Base-by-base conservation (phyloP, 2,329 filamentous ascomycete species). In the Sclerotiophoma versabilis region DNA sequence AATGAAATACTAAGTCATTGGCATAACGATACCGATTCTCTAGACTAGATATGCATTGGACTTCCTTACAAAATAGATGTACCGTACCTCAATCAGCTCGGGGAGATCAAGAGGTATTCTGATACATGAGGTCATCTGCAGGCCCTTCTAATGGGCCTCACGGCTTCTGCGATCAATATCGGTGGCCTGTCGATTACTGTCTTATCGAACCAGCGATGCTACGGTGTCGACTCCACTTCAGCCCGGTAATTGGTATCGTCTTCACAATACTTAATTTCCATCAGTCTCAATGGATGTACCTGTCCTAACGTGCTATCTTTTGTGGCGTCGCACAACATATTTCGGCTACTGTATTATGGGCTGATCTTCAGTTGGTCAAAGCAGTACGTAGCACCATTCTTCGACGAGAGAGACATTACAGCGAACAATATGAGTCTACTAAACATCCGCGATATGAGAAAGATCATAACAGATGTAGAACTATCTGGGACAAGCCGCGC, bases 171-270 rank as follows among this genome's bases (percentile, higher is more conserved):
- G 15, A 36, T 14, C 32, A 14, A 11, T 22, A 25, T 22, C 25
- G 5, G 11, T 50, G 33, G 20, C 51, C 50, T 8, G 55, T 69
- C 3, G 37, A 64, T 2, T 63, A 64, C 27, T 68, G 66, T 44
- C 39, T 66, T 3, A 62, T 59, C 36, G 60, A 70, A 29, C 33
- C n/a, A 19, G 49, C 58, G 6, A 20, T 38, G 2, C 39, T 49
- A 3, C 41, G 53, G 2, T 72, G 69, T 38, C 59, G 60, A 20
- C 30, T 72, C 0, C 56, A 65, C 7, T 51, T 51, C 33, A 51
- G 23, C 8, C 19, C 48, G 2, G 14, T 12, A 4, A 51, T 51
- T 11, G 48, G 33, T 12, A 11, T 17, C 3, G 15, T 51, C 4
- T 39, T 51, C 2, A 51, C 48, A 2, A 27, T 25, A 1, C 48